Conservation (phyloP, 306 rosid genomes). For the Casuarina equisetifolia region DNA sequence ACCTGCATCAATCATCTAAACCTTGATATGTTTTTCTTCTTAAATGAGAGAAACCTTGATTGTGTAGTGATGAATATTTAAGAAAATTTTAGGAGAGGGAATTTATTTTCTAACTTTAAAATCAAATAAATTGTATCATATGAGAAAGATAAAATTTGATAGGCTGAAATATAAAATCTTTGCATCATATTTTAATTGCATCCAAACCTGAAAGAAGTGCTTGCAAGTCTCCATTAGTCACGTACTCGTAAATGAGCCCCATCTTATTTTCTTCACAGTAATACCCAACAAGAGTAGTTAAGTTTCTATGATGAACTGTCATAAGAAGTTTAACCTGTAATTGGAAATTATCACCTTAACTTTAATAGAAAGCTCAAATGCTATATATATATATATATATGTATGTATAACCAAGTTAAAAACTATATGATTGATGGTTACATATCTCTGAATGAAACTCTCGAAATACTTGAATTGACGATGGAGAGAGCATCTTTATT, state of each 20-base stretch:
- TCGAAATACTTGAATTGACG: constrained; percentile 43
- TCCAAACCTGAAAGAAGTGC: constrained; percentile 39
- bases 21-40: neutral
- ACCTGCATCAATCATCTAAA: neutral
- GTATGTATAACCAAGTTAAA: neutral
- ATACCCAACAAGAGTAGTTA: constrained; percentile 39
- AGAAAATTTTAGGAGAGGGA: neutral
- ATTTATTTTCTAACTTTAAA: too few relatives aligned
- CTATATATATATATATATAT: neutral
- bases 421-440: neutral
- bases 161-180: neutral
- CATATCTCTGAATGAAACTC: constrained; percentile 63
- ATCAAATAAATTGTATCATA: too few relatives aligned
- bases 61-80: neutral
- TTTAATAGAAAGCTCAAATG: neutral
- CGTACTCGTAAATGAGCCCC: constrained; percentile 40
- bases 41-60: neutral
- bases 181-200: neutral
- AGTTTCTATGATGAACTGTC: constrained; percentile 40
- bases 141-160: too few relatives aligned
- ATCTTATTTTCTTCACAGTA: constrained; percentile 29
- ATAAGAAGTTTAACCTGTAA: constrained; percentile 30
- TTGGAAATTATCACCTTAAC: neutral
- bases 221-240: constrained; percentile 42
- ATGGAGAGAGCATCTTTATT: constrained; percentile 49